Evolutionary conservation across 352 stramenopile genomes (phyloP).

Genomic region (Phytophthora aleatoria): DNA sequence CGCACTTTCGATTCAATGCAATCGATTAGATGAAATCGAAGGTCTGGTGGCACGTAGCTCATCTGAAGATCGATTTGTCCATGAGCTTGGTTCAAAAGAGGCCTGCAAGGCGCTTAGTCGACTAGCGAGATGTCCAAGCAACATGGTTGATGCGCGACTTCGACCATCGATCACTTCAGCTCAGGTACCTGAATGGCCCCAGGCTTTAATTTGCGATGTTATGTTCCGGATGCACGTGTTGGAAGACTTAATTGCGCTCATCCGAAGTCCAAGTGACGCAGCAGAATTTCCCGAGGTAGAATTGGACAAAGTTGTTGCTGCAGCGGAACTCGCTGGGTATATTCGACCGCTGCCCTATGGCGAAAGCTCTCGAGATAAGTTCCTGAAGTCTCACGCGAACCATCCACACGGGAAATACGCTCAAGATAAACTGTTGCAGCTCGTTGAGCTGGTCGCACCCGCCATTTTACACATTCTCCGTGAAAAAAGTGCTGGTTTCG

Average conservation of each 20-base stretch:
- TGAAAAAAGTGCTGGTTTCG: conserved; percentile 39
- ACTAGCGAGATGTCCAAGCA: conserved; percentile 52
- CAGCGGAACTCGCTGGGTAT: conserved; percentile 66
- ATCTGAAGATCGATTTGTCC: conserved; percentile 43
- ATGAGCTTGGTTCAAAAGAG: conserved; percentile 57
- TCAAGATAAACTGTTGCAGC: conserved; percentile 45
- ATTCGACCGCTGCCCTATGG: conserved; percentile 68
- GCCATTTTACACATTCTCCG: conserved; percentile 63
- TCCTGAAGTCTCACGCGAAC: conserved; percentile 33
- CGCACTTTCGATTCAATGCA: conserved; percentile 76
- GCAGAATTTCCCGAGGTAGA: conserved; percentile 54
- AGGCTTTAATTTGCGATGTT: conserved; percentile 70
- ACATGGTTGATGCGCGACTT: conserved; percentile 44
- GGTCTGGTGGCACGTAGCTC: conserved; percentile 32
- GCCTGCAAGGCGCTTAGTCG: conserved; percentile 63
- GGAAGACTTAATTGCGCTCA: conserved; percentile 67
- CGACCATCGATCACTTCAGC: conserved; percentile 51
- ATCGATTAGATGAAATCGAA: conserved; percentile 68
- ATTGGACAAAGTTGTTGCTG: conserved; percentile 43
- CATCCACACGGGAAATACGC: conserved; percentile 48
- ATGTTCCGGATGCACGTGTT: conserved; percentile 67
- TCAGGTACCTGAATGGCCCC: conserved; percentile 53
- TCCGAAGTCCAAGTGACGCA: conserved; percentile 52
- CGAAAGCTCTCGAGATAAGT: conserved; percentile 43
- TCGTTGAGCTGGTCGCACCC: conserved; percentile 57